These are phyloP conservation scores for Hypoxylon subgilvum DNA, from an alignment of 495 filamentous ascomycete species.

Conservation along the genomic window DNA sequence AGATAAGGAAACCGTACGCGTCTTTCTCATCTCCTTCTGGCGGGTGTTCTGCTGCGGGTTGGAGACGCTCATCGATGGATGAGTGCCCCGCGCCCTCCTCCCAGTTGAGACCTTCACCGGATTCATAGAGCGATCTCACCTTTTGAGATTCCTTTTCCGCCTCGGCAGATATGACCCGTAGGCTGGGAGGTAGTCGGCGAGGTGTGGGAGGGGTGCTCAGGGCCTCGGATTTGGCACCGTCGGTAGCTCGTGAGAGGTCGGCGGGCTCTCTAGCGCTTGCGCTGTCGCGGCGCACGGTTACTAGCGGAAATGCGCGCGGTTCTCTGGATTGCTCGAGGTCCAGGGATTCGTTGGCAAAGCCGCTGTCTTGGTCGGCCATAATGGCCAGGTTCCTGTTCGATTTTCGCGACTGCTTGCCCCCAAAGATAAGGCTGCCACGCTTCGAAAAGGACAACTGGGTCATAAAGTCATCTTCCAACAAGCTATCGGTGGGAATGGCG, in stretches of 20 bases:
- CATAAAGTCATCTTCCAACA: slow-evolving; percentile 59
- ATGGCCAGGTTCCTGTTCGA: slow-evolving; percentile 14
- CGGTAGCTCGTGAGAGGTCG: slow-evolving; percentile 28
- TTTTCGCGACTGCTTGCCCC: slow-evolving; percentile 53
- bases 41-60: slow-evolving; percentile 56
- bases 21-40: slow-evolving; percentile 58
- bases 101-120: slow-evolving; percentile 66
- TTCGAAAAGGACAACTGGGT: slow-evolving; percentile 61
- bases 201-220: slow-evolving; percentile 31
- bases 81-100: slow-evolving; percentile 58
- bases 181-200: slow-evolving; percentile 46
- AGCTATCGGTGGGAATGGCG: slow-evolving; percentile 57
- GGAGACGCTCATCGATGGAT: slow-evolving; percentile 49
- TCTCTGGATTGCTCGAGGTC: slow-evolving; percentile 1
- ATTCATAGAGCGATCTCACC: slow-evolving; percentile 91
- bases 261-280: slow-evolving; percentile 26
- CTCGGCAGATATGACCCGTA: slow-evolving; percentile 72
- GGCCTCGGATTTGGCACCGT: slow-evolving; percentile 14
- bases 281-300: slow-evolving; percentile 16
- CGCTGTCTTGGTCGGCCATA: slow-evolving; percentile 31
- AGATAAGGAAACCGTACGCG: slow-evolving; percentile 59
- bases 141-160: slow-evolving; percentile 85
- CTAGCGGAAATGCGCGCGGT: slow-evolving; percentile 39
- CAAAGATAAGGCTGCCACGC: slow-evolving; percentile 70
- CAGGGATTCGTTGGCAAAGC: slow-evolving; percentile 2